Evolutionary conservation across 163 green algal species (phyloP).

Genomic region (Volvox carteri): DNA sequence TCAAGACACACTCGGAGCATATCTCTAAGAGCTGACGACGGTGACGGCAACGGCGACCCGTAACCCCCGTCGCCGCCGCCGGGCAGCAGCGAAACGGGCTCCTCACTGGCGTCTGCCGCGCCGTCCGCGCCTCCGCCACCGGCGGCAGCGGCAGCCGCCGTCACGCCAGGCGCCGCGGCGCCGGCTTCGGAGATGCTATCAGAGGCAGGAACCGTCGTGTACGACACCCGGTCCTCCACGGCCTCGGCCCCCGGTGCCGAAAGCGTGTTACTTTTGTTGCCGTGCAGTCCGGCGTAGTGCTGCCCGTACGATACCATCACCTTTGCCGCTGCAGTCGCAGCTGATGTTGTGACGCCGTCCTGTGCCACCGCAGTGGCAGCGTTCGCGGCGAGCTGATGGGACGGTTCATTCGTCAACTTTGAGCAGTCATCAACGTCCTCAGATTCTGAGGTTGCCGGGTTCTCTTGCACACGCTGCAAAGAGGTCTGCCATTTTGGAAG

Average conservation of each 20-base stretch:
- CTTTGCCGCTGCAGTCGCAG: too few species aligned
- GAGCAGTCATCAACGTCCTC: too few species aligned
- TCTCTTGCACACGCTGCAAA: background rate
- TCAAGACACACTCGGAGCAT: conserved; percentile 40
- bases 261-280: too few species aligned
- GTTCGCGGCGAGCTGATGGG: too few species aligned
- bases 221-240: too few species aligned
- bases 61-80: background rate
- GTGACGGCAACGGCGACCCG: background rate
- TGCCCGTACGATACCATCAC: background rate
- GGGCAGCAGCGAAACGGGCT: background rate
- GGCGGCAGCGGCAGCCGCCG: background rate
- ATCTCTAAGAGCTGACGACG: background rate
- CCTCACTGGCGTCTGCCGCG: background rate
- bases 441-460: background rate
- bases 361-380: too few species aligned
- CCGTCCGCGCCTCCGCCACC: background rate
- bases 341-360: too few species aligned
- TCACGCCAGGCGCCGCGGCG: too few species aligned
- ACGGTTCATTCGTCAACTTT: too few species aligned
- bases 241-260: too few species aligned
- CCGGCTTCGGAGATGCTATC: too few species aligned
- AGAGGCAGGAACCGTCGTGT: too few species aligned
- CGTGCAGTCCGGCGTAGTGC: background rate
- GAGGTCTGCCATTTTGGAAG: conserved; percentile 14